Conservation (phyloP, 1,284 basidiomycete genomes). For the Apiotrichum siamense region DNA sequence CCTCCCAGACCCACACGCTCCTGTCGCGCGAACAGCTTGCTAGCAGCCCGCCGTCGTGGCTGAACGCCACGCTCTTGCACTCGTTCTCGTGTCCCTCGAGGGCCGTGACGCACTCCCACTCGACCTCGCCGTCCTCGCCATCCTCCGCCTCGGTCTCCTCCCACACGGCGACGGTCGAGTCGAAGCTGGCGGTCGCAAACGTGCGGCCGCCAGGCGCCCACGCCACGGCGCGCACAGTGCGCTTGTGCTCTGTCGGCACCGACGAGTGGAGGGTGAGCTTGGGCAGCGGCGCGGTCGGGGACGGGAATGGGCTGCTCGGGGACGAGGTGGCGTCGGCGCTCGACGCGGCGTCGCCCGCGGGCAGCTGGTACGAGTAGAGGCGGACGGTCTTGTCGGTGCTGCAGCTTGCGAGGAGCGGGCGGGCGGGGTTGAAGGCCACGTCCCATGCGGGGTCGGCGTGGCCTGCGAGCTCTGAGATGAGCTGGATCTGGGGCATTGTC, state of each 20-base stretch:
- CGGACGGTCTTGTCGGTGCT: conserved; percentile 90
- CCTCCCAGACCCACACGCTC: conserved; percentile 99
- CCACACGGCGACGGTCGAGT: conserved; percentile 89
- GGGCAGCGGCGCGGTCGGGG: conserved; percentile 23
- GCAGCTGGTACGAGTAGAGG: conserved; percentile 63
- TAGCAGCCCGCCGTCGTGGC: conserved; percentile 66
- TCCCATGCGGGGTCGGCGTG: conserved; percentile 86
- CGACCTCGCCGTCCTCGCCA: conserved; percentile 30
- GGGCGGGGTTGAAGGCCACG: conserved; percentile 82
- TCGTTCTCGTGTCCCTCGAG: conserved; percentile 97
- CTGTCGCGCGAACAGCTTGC: conserved; percentile 94
- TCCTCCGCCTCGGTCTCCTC: conserved; percentile 58
- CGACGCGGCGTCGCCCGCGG: conserved; percentile 22
- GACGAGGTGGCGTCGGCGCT: neutral
- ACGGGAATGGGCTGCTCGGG: no score
- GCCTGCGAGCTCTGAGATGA: conserved; percentile 49
- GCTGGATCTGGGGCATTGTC: conserved; percentile 36
- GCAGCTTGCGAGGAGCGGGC: conserved; percentile 80
- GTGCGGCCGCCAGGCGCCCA: conserved; percentile 86
- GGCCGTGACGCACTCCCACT: conserved; percentile 60
- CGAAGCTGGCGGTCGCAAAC: conserved; percentile 93
- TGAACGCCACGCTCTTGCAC: conserved; percentile 92
- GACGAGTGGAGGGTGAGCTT: conserved; percentile 57
- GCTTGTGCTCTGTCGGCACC: conserved; percentile 76
- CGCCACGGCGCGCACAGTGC: conserved; percentile 81